phyloP scores from a whole-genome alignment of 2,329 filamentous ascomycete genomes.

The Trichoderma guizhouense region DNA sequence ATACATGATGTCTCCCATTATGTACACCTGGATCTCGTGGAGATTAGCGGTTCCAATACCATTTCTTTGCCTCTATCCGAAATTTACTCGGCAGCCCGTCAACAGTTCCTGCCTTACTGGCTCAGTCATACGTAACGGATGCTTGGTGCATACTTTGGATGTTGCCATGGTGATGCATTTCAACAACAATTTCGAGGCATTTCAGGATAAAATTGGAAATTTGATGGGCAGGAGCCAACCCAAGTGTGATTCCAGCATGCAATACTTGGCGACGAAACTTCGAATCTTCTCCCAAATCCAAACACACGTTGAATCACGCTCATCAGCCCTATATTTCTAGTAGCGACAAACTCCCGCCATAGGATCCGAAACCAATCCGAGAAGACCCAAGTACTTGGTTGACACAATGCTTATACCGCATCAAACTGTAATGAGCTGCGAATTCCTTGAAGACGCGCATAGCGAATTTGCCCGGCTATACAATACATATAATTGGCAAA shows the following conservation, averaged over 20 bases:
- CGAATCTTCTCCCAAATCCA: not conserved
- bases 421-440: not conserved
- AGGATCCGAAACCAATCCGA: not conserved
- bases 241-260: not conserved
- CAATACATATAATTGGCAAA: not conserved
- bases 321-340: not conserved
- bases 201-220: not conserved
- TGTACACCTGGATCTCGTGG: not conserved
- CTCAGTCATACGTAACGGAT: not conserved
- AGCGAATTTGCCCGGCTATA: not conserved
- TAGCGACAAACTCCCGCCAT: not conserved
- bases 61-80: not conserved
- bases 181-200: not conserved
- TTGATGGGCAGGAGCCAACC: not conserved
- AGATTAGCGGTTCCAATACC: not conserved
- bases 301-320: not conserved
- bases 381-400: not conserved
- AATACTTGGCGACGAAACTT: not conserved
- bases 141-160: not conserved
- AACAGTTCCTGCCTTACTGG: not conserved
- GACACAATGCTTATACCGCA: not conserved
- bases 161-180: conserved; percentile 27
- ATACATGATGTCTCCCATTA: not conserved
- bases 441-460: not conserved
- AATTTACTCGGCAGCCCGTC: not conserved